Conservation (phyloP, 306 rosid species). For the Begonia peltatifolia region DNA sequence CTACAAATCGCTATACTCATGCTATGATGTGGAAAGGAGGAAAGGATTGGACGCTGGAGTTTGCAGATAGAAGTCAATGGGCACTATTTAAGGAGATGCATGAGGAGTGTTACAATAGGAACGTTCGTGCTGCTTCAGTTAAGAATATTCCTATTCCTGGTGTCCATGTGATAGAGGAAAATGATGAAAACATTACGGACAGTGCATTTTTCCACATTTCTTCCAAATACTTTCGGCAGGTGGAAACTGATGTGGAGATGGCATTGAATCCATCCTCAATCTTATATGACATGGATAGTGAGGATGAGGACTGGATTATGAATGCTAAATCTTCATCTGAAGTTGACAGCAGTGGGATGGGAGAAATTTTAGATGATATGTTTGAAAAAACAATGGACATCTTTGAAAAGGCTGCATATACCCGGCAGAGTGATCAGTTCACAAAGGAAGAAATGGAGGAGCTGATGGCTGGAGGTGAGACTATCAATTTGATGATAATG, state of each 20-base stretch:
- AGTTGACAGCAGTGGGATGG: constrained; percentile 17
- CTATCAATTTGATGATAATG: constrained; percentile 25
- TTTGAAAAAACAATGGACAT: constrained; percentile 74
- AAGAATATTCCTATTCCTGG: constrained; percentile 97
- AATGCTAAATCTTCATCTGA: constrained; percentile 25
- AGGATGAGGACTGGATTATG: constrained; percentile 71
- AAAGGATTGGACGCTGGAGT: constrained; percentile 92
- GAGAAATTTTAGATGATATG: constrained; percentile 33
- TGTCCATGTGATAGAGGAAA: constrained; percentile 60
- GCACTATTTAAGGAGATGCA: constrained; percentile 90
- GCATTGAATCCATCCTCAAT: constrained; percentile 62
- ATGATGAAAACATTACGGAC: constrained; percentile 43
- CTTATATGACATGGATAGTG: constrained; percentile 96
- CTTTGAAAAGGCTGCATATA: constrained; percentile 85
- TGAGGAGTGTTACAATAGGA: constrained; percentile 86
- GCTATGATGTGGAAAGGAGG: constrained; percentile 99
- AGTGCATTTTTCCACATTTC: constrained; percentile 41
- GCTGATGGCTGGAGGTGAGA: constrained; percentile 35
- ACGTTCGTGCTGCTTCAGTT: constrained; percentile 72
- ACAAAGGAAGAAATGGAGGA: constrained; percentile 62
- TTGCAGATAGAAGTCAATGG: constrained; percentile 88
- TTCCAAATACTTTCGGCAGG: constrained; percentile 56
- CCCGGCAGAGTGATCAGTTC: constrained; percentile 46
- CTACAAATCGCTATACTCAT: constrained; percentile 90
- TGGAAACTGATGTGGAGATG: constrained; percentile 79